Evolutionary conservation across 2,329 filamentous ascomycete species (phyloP), one percentile per base, ranked within the genome.

Genomic region (Colletotrichum musicola): DNA sequence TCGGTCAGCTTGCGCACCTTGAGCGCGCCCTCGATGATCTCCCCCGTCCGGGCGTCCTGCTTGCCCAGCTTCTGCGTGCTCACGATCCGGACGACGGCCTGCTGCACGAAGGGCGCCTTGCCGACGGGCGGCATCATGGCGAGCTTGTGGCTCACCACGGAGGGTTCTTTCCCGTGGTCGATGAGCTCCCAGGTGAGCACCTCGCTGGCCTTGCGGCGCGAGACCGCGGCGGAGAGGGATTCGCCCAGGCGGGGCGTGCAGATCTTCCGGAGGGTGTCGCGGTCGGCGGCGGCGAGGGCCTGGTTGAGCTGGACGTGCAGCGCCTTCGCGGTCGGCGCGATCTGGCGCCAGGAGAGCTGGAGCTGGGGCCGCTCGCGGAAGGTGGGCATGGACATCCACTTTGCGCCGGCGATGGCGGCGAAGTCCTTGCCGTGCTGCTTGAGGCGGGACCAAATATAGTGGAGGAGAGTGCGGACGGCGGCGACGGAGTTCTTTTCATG

Each of bases 261-360:
- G 54, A 91, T 78, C 30, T 78, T 77, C 53, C 82, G 78, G 27
- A 92, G 79, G 5, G 83, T 79, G 2, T 75, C 72, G 71, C 81
- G 79, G 79, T 92, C 87, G 67, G 88, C 89, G 2, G 79, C 78
- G 6, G 91, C 90, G 57, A 92, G 85, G 4, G 87, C 87, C 66
- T 84, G 83, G 73, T 89, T 88, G 83, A 93, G 87, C 71, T 86
- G 80, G 60, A 81, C 80, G 77, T 93, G 90, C 74, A 92, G 80
- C 20, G 81, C 83, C 73, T 87, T 84, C 38, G 89, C 90, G 1
- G 84, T 83, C 1, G 88, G 84, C 9, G 82, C 77, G 54, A 88
- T 80, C 60, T 77, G 75, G 22, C 77, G 72, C 14, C 81, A 81
- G 27, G 78, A 72, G 27, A 84, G 75, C 73, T 84, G 81, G 75